Percentiles rank a stretch among this genome's conserved stretches.
Evolutionary conservation across 23 red algal species (phyloP).

Genomic region (Cyanidiococcus yangmingshanensis): DNA sequence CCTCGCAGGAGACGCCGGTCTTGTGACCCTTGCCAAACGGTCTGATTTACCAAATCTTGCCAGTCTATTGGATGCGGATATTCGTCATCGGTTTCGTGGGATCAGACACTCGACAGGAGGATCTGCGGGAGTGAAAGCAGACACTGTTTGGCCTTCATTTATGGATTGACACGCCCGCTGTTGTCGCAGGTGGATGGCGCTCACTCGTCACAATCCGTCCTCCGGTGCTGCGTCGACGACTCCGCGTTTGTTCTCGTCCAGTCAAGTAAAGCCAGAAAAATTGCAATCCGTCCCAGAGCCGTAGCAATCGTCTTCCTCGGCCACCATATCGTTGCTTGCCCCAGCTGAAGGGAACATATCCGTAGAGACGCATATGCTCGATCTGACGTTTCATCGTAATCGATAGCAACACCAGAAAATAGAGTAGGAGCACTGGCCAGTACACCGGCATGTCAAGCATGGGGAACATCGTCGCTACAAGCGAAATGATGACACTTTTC

Average conservation of each 20-base stretch:
- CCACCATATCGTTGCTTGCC: constrained; percentile 46
- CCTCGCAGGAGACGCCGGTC: no score
- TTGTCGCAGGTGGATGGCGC: background rate
- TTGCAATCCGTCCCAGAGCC: background rate
- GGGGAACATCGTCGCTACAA: constrained; percentile 53
- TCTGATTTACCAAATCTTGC: no score
- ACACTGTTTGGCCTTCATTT: background rate
- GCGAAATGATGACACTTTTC: constrained; percentile 38
- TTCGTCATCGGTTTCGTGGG: no score
- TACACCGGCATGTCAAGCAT: constrained; percentile 87
- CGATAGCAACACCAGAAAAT: constrained; percentile 80
- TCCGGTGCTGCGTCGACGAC: background rate
- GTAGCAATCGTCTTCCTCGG: background rate
- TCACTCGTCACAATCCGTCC: background rate
- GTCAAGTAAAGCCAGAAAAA: background rate
- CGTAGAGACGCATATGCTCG: constrained; percentile 77
- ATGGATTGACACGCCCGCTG: background rate
- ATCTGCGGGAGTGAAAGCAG: no score
- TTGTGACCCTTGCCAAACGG: no score
- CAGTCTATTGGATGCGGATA: no score
- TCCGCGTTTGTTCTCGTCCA: background rate
- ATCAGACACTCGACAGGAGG: no score
- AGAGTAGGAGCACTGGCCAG: constrained; percentile 87
- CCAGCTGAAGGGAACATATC: constrained; percentile 94
- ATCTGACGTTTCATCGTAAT: constrained; percentile 83